phyloP scores from a whole-genome alignment of 768 basidiomycete genomes.

The Russula olivacea region DNA sequence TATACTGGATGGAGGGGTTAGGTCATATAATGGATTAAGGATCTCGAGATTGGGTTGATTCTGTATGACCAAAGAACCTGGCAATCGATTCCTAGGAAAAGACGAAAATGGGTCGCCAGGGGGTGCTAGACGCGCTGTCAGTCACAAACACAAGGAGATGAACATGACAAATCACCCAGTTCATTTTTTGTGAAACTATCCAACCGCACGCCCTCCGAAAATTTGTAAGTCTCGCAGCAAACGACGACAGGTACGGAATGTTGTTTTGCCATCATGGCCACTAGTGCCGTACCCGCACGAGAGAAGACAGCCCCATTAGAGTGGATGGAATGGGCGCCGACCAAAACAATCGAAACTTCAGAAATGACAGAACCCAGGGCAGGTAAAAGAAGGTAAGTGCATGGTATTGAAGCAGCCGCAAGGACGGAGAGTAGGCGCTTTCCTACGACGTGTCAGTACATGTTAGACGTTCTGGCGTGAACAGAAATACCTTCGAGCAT shows the following conservation, averaged over 20 bases:
- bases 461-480: constrained; percentile 2
- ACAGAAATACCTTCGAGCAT: constrained; percentile 69
- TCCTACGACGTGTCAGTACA: constrained; percentile 42
- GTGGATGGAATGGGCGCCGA: constrained; percentile 92
- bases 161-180: constrained; percentile 52
- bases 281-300: constrained; percentile 89
- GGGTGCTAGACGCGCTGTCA: constrained; percentile 28
- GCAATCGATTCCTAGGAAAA: constrained; percentile 32
- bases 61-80: constrained; percentile 28
- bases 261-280: constrained; percentile 92
- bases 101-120: constrained; percentile 34
- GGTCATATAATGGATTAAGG: constrained; percentile 86
- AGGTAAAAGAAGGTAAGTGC: constrained; percentile 88
- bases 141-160: neutral
- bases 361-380: constrained; percentile 75
- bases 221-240: constrained; percentile 98
- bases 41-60: constrained; percentile 57
- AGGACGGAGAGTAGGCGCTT: constrained; percentile 71
- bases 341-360: constrained; percentile 75
- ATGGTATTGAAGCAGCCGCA: constrained; percentile 64
- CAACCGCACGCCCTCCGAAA: constrained; percentile 84
- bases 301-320: constrained; percentile 93
- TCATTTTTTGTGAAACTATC: constrained; percentile 97
- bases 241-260: constrained; percentile 90
- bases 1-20: constrained; percentile 87